A percentile compares a stretch with the other conserved stretches of the same genome.
phyloP scores from a whole-genome alignment of 202 grass and related monocot genomes.

The Eragrostis tef region DNA sequence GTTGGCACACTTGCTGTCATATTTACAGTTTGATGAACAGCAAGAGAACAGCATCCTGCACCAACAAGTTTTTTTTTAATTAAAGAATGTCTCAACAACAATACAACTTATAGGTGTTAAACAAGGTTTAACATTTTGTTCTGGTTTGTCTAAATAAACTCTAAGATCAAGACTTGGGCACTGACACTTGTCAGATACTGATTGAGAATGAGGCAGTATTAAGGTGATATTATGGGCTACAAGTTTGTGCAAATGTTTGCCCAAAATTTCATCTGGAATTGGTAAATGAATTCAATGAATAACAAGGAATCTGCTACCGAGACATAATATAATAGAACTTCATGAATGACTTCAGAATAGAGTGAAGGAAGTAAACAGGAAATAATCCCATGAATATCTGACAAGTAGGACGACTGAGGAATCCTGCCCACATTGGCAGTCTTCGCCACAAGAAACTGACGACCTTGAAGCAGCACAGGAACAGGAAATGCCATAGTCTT shows the following conservation, averaged over 20 bases:
- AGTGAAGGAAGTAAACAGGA: not conserved
- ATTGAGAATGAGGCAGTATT: not conserved
- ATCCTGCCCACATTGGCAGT: constrained; percentile 87
- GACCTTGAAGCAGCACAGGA: constrained; percentile 64
- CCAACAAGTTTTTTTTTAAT: constrained; percentile 33
- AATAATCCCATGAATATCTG: not conserved
- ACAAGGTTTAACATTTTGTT: constrained; percentile 10
- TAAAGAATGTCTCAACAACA: constrained; percentile 37
- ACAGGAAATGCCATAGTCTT: constrained; percentile 94
- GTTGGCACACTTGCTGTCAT: constrained; percentile 67
- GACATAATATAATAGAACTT: not conserved
- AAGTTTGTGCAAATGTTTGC: too few species aligned
- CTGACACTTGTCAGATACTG: too few species aligned
- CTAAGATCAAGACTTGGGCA: too few species aligned
- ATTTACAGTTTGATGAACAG: constrained; percentile 85
- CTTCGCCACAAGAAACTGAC: constrained; percentile 63
- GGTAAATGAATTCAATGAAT: not conserved
- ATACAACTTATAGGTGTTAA: constrained; percentile 24
- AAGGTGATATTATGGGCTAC: too few species aligned
- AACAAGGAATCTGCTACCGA: not conserved
- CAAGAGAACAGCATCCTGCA: constrained; percentile 95
- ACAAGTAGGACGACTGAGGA: not conserved
- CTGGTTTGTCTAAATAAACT: not conserved
- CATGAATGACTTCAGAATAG: not conserved
- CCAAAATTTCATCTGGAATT: too few species aligned